Base-by-base conservation (phyloP, 352 stramenopile species). In the Ophiocytium majus region DNA sequence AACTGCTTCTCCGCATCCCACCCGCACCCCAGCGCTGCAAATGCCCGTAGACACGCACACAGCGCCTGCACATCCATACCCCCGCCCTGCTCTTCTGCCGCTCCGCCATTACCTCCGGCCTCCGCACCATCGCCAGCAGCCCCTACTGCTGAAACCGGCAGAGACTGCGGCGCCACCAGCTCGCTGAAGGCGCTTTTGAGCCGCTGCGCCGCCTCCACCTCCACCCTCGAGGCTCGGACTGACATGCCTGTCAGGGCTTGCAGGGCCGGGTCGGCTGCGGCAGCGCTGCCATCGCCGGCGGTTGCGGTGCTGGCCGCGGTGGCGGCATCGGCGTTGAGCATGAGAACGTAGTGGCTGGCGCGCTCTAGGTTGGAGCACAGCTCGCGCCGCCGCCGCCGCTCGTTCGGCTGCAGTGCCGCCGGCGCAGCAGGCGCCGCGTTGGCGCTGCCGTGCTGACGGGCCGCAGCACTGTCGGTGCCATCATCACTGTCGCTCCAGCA, bases 1-100 rank as follows among this genome's bases (percentile, higher is more conserved):
- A 86, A 88, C 79, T 85, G 79, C 74, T 84, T 85, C 74, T 88
- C 84, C 49, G 84, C 84, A 35, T 88, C 84, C 0, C 75, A 43
- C 17, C 84, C 84, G 50, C 84, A 84, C 9, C 84, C 80, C 23
- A 88, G 80, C 17, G 80, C 79, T 36, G 84, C 80, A 76, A 88
- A 88, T 19, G 84, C 71, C 0, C 84, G 78, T 71, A 88, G 36
- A 49, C 84, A 88, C 49, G 79, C 81, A 75, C 81, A 63, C 35
- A 88, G 36, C 37, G 84, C 79, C 63, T 79, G 35, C 5, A 37
- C 81, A 84, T 80, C 80, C 23, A 57, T 31, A n/a, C 36, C 23
- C 84, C 1, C 35, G 37, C 57, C 64, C 83, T 0, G 34, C 50
- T 78, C 35, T 34, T 10, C 34, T 64, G n/a, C 49, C 31, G 28